Percentiles rank a stretch among this genome's conserved stretches.
These are phyloP conservation scores for Liriodendron chinense DNA, from an alignment of 164 flowering plant genomes.

Conservation along the genomic window DNA sequence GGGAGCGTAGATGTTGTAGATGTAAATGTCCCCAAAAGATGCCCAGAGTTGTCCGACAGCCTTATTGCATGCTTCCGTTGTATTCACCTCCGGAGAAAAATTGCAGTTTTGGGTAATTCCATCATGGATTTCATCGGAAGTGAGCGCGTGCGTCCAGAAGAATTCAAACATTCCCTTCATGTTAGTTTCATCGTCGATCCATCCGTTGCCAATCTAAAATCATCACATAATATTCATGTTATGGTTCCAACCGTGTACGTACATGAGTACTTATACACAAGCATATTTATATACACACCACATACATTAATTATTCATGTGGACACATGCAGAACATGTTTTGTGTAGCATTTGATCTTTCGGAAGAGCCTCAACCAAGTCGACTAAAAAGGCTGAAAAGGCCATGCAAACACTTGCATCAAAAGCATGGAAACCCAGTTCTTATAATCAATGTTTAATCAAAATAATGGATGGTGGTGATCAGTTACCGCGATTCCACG, in stretches of 20 bases:
- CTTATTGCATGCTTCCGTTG: background rate
- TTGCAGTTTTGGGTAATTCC: slow-evolving; percentile 37
- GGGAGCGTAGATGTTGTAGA: slow-evolving; percentile 58
- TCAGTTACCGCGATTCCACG: slow-evolving; percentile 22
- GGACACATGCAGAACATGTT: no score
- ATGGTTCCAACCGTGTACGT: background rate
- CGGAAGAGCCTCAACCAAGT: no score
- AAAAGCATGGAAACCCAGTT: background rate
- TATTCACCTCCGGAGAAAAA: slow-evolving; percentile 22
- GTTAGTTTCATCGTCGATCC: slow-evolving; percentile 28
- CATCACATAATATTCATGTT: background rate
- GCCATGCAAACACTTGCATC: no score
- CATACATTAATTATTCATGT: no score
- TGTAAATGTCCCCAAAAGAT: slow-evolving; percentile 36
- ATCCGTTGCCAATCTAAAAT: slow-evolving; percentile 59
- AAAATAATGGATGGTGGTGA: background rate
- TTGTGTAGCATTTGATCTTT: no score
- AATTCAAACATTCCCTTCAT: slow-evolving; percentile 51
- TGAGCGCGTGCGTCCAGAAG: slow-evolving; percentile 64
- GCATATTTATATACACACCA: no score
- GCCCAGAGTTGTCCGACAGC: slow-evolving; percentile 23
- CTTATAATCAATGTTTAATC: background rate
- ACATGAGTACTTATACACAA: no score
- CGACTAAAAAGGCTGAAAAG: no score
- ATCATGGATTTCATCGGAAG: slow-evolving; percentile 40